A percentile compares a stretch with the other conserved stretches of the same genome.
Conservation (phyloP, 164 flowering plant species). For the Vitis cinerea region DNA sequence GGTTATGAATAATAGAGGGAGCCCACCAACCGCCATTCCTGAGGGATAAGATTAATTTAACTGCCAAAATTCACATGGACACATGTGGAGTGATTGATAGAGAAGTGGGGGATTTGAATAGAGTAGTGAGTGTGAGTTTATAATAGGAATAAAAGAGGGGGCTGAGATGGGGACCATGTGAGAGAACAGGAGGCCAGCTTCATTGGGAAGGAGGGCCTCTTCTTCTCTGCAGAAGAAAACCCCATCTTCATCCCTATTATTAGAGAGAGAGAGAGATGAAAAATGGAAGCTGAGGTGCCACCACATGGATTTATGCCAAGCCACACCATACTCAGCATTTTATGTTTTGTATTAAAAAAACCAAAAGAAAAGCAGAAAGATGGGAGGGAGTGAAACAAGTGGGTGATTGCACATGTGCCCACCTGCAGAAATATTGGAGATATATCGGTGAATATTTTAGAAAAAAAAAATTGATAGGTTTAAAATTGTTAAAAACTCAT, state of each 20-base stretch:
- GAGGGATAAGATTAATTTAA: not conserved
- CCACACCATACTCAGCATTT: not conserved
- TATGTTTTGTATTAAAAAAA: not conserved
- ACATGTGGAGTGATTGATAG: constrained; percentile 30
- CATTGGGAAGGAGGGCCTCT: constrained; percentile 17
- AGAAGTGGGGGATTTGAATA: not conserved
- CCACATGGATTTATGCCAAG: constrained; percentile 14
- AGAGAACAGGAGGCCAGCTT: constrained; percentile 26
- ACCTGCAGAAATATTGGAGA: too few relatives aligned
- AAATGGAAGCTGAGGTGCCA: constrained; percentile 3
- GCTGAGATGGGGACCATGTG: constrained; percentile 34
- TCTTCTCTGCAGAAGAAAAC: constrained; percentile 5
- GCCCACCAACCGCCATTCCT: constrained; percentile 28
- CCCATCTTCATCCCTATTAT: constrained; percentile 6
- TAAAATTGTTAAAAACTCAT: too few relatives aligned
- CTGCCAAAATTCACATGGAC: constrained; percentile 38
- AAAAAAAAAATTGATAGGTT: too few relatives aligned
- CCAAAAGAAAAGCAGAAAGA: not conserved
- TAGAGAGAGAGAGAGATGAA: not conserved
- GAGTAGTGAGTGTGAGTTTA: too few relatives aligned
- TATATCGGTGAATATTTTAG: too few relatives aligned
- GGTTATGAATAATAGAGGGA: constrained; percentile 20
- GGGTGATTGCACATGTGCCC: not conserved
- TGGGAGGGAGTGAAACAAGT: constrained; percentile 1
- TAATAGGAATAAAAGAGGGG: not conserved